phyloP scores from a whole-genome alignment of 495 filamentous ascomycete genomes.

The Xylaria venustula region DNA sequence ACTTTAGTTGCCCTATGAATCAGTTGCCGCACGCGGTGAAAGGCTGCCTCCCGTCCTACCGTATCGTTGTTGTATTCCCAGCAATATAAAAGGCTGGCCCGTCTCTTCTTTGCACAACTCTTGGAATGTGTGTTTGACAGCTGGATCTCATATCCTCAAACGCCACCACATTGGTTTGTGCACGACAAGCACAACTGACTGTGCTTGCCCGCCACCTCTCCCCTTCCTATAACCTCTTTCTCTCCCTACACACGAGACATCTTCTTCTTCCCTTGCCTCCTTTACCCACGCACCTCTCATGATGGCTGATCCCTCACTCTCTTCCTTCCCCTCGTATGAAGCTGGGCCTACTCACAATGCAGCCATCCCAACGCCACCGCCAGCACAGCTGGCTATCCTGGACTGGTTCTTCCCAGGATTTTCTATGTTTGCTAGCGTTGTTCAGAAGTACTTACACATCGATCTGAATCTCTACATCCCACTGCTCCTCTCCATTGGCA shows the following conservation, averaged over 20 bases:
- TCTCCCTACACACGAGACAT: background rate
- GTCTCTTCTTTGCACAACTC: background rate
- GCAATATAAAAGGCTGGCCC: background rate
- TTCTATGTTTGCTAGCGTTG: conserved; percentile 57
- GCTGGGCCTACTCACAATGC: conserved; percentile 9
- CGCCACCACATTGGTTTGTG: background rate
- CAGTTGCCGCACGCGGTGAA: background rate
- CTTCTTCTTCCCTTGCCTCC: background rate
- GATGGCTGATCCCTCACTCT: conserved; percentile 20
- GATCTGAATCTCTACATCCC: conserved; percentile 73
- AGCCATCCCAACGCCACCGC: conserved; percentile 1
- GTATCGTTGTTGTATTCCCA: background rate
- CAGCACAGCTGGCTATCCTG: conserved; percentile 48
- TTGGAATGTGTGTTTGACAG: background rate
- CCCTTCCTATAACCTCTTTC: background rate
- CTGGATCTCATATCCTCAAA: background rate
- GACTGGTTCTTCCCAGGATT: conserved; percentile 76
- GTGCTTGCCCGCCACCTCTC: background rate
- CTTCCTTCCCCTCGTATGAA: background rate
- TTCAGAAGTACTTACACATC: conserved; percentile 61
- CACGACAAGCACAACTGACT: background rate
- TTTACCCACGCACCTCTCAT: background rate
- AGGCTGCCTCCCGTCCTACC: background rate
- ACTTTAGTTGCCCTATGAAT: background rate
- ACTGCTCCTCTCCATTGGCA: conserved; percentile 50